Base-by-base conservation (phyloP, 345 rosid genomes). In the Psidium guajava region DNA sequence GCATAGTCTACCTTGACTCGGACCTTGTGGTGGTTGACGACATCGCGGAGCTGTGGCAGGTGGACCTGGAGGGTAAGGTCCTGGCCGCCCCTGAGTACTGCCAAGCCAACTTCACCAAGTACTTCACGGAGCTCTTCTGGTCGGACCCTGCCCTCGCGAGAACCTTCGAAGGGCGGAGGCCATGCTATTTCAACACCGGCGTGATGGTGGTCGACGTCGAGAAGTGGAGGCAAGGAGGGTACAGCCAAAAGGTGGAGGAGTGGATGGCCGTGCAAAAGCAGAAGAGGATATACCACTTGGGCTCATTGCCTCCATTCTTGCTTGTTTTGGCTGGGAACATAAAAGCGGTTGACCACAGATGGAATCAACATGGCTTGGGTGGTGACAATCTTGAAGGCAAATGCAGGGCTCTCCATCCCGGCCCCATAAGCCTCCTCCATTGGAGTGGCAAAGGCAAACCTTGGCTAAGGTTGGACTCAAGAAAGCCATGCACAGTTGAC, bases 391-490 rank as follows among this genome's bases (percentile, higher is more conserved):
- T 91, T 51, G 90, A 90, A 58, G 94, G 94, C 6, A 87, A 83
- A 50, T 91, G 94, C 84, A 87, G 94, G 88, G 86, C 82, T 55
- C 88, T 92, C 80, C 93, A 90, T 84, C 92, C 93, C 2, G 93
- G 94, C 53, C 92, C 94, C 11, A 89, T 91, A 40, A 92, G 93
- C 89, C 86, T 92, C 83, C 90, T 92, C 82, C 94, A 92, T 86
- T 92, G 94, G 94, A 92, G 94, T 64, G 93, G 93, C 21, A 92
- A 91, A 84, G 94, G 93, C 82, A 91, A 92, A 89, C 94, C 94
- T 14, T 92, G 94, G 92, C 69, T 92, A 64, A 87, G 93, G 86
- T 87, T 91, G 57, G 94, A 92, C 73, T 92, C 92, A 1, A 84
- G 91, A 77, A 90, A 86, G 87, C 93, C 94, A 21, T 92, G 94